Conservation (phyloP, 176 grass and related monocot genomes). For the Stipa capillata region DNA sequence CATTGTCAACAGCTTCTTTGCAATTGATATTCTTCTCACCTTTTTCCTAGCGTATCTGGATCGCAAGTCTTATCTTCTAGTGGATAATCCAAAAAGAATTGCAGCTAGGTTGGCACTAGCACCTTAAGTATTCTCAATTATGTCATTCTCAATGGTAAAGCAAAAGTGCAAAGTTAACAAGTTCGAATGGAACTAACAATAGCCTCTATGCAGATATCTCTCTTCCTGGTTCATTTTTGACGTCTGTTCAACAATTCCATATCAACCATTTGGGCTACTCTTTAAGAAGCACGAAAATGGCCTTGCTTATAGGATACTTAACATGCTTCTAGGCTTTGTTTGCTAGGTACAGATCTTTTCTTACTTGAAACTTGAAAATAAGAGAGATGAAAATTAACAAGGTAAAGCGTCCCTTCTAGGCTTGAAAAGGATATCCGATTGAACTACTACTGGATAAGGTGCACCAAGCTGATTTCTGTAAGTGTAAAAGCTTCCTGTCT, state of each 20-base stretch:
- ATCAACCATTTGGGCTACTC: slow-evolving; percentile 44
- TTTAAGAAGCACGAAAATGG: slow-evolving; percentile 57
- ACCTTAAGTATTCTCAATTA: background rate
- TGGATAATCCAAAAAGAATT: slow-evolving; percentile 67
- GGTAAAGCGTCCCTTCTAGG: slow-evolving; percentile 31
- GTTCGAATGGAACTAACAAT: background rate
- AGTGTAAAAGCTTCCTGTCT: slow-evolving; percentile 25
- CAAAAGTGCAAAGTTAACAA: background rate
- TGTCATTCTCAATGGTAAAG: background rate
- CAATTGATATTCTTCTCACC: slow-evolving; percentile 72
- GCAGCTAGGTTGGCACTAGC: slow-evolving; percentile 46
- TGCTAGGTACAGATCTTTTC: slow-evolving; percentile 46
- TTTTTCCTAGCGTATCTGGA: slow-evolving; percentile 74
- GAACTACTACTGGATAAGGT: slow-evolving; percentile 82
- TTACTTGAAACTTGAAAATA: background rate
- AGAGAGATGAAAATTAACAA: slow-evolving; percentile 20
- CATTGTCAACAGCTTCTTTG: slow-evolving; percentile 66
- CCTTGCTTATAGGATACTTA: slow-evolving; percentile 59
- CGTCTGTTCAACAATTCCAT: slow-evolving; percentile 74
- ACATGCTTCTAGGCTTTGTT: slow-evolving; percentile 75
- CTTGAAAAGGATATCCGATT: slow-evolving; percentile 82
- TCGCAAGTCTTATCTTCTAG: slow-evolving; percentile 50
- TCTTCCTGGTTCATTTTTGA: slow-evolving; percentile 80
- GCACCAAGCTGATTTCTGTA: slow-evolving; percentile 80
- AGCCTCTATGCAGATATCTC: slow-evolving; percentile 51